Evolutionary conservation across 2,329 filamentous ascomycete genomes (phyloP), one percentile per base, ranked within the genome.

Genomic region (Metarhizium album): DNA sequence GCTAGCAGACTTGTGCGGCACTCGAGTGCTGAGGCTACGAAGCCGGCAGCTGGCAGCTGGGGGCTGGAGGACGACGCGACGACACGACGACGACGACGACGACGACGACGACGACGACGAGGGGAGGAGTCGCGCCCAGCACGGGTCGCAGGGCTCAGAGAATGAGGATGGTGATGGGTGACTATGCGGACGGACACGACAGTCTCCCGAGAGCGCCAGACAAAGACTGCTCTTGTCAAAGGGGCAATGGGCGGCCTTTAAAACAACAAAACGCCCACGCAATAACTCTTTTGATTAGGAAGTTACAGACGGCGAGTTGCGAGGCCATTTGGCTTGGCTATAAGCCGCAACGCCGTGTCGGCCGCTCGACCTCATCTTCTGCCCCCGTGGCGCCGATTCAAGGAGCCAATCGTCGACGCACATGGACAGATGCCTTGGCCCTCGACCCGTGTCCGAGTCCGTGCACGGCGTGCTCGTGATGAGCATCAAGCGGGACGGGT

Each of bases 381-480:
- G 27, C 27, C 27, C 27, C 27, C 27, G 27, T 29, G 27, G 27
- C 27, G 27, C 27, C 27, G 27, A 29, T 29, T 29, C 18, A 58
- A 43, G 29, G 52, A 53, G 52, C 61, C 61, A 63, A 63, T 63
- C 61, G 61, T 58, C 51, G 53, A 45, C 52, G 55, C 50, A 51
- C 45, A 48, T 51, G 49, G 48, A 33, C 18, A 31, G 16, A 50
- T 37, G 33, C 27, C 48, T 50, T 50, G 48, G 48, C 43, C 38
- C 37, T 43, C 31, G 9, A 47, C 18, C 23, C 9, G 31, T 38
- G n/a, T 20, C 20, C 14, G 38, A 6, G 7, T 3, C 33, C 29
- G 29, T 23, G 4, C 37, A 23, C 31, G 31, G 8, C 18, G 31
- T 23, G 31, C 45, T 47, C 29, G 31, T 20, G 8, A 9, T n/a